These are phyloP conservation scores for Metarhizium humberi DNA, from an alignment of 2,329 filamentous ascomycete genomes.

Conservation along the genomic window DNA sequence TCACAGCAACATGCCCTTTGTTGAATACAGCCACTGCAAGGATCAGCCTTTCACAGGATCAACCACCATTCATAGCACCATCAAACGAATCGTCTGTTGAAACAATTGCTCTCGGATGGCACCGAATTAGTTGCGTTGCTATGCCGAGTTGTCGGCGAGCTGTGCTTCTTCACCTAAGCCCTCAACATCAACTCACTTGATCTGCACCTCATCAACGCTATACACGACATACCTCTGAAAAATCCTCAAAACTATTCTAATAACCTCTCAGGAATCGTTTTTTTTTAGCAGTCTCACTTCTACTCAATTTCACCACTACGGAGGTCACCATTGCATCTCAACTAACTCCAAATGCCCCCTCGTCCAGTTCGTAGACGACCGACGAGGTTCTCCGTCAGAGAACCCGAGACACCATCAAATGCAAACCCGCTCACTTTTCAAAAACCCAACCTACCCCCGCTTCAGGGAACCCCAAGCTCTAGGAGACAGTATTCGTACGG, in stretches of 20 bases:
- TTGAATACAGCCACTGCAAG: conserved; percentile 9
- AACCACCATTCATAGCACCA: background rate
- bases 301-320: background rate
- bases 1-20: conserved; percentile 17
- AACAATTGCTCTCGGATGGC: background rate
- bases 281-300: background rate
- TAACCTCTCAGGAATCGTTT: background rate
- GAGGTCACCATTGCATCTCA: background rate
- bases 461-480: conserved; percentile 24
- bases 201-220: background rate
- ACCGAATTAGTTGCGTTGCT: background rate
- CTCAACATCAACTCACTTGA: background rate
- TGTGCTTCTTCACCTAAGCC: background rate
- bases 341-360: conserved; percentile 9
- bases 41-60: conserved; percentile 6
- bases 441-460: conserved; percentile 16
- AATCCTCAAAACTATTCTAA: background rate
- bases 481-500: conserved; percentile 29
- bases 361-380: conserved; percentile 6
- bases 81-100: conserved; percentile 1
- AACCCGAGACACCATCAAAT: conserved; percentile 6
- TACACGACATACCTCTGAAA: background rate
- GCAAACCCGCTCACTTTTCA: conserved; percentile 8
- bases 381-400: conserved; percentile 3
- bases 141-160: background rate